Conservation (phyloP, 1,284 basidiomycete genomes). For the Golubevia pallescens region DNA sequence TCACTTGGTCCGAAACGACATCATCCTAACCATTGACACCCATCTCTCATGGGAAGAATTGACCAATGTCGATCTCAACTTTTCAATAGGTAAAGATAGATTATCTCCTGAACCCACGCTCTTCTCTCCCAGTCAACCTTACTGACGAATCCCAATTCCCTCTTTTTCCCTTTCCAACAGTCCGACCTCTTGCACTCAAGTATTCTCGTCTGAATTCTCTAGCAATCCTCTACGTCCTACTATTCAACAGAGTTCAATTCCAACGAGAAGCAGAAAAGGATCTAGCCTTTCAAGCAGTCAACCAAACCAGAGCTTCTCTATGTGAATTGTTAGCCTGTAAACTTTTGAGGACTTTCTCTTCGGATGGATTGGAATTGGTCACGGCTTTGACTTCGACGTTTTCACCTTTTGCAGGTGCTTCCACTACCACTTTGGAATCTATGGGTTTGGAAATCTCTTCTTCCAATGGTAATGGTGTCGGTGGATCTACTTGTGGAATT, state of each 20-base stretch:
- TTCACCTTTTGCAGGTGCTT: conserved; percentile 6
- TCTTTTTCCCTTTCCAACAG: conserved; percentile 14
- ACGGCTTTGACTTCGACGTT: conserved; percentile 83
- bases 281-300: conserved; percentile 69
- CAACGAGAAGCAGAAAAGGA: conserved; percentile 69
- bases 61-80: conserved; percentile 47
- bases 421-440: background rate
- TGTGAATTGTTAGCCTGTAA: conserved; percentile 89
- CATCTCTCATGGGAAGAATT: conserved; percentile 50
- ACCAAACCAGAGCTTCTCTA: conserved; percentile 76
- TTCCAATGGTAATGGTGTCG: background rate
- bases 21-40: conserved; percentile 44
- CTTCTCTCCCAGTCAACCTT: background rate
- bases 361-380: conserved; percentile 73
- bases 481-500: background rate
- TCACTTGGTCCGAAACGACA: conserved; percentile 32
- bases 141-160: background rate
- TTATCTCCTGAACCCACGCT: background rate
- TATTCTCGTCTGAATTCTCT: conserved; percentile 52
- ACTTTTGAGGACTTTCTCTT: conserved; percentile 70
- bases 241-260: conserved; percentile 87
- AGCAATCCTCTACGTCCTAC: conserved; percentile 82
- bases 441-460: background rate
- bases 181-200: conserved; percentile 47
- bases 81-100: conserved; percentile 22